These are phyloP conservation scores for Chaetomidium leptoderma DNA, from an alignment of 495 filamentous ascomycete genomes.

Conservation along the genomic window DNA sequence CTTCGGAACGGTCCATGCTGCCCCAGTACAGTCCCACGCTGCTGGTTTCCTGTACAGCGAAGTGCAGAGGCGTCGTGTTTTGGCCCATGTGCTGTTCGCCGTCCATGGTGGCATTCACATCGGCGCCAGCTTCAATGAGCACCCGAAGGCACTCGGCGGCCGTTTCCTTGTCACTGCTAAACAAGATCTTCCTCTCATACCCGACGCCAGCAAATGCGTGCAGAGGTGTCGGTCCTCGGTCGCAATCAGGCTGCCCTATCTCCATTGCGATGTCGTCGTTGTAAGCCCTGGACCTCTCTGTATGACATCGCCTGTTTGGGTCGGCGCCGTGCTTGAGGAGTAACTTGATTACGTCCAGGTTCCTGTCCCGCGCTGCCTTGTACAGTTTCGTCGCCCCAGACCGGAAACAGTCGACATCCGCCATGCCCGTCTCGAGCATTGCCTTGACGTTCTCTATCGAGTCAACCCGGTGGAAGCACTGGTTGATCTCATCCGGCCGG, in stretches of 20 bases:
- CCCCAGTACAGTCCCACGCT: not conserved
- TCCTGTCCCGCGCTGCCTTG: not conserved
- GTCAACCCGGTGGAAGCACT: not conserved
- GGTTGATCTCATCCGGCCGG: conserved; percentile 6
- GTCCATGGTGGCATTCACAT: conserved; percentile 14
- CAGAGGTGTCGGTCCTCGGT: conserved; percentile 2
- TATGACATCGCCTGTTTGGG: not conserved
- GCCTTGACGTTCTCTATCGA: not conserved
- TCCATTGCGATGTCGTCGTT: not conserved
- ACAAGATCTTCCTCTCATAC: conserved; percentile 6
- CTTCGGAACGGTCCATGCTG: not conserved
- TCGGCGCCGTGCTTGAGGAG: conserved; percentile 20
- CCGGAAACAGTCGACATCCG: not conserved
- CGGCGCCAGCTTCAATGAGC: conserved; percentile 7
- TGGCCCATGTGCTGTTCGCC: conserved; percentile 5
- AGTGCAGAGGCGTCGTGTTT: conserved; percentile 26
- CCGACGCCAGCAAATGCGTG: not conserved
- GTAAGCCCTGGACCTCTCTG: not conserved
- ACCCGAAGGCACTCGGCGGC: conserved; percentile 4
- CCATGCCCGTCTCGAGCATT: conserved; percentile 5
- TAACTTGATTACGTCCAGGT: conserved; percentile 20
- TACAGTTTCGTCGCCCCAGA: not conserved
- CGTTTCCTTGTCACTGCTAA: not conserved
- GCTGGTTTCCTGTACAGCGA: conserved; percentile 8
- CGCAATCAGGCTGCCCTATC: not conserved